These are phyloP conservation scores for Phytopythium cucurbitacearum DNA, from an alignment of 352 stramenopile species.

Conservation along the genomic window DNA sequence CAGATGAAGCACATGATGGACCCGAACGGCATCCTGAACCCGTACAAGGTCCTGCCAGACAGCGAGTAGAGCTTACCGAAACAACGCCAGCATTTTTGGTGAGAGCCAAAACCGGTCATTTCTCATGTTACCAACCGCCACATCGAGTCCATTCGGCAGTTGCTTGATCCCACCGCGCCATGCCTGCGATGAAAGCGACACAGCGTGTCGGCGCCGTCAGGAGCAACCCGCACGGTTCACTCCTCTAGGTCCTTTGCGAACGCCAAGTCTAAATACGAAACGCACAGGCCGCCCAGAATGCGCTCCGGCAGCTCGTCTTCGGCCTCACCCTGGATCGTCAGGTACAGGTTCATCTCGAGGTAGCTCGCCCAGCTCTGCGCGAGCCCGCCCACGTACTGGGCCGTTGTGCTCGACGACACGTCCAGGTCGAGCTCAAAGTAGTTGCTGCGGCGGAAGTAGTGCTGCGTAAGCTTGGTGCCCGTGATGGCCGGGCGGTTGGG, in stretches of 20 bases:
- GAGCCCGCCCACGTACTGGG: constrained; percentile 73
- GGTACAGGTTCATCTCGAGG: constrained; percentile 76
- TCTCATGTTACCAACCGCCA: too few species aligned
- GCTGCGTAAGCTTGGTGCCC: constrained; percentile 84
- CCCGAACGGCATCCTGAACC: constrained; percentile 95
- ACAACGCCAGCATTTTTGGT: not conserved
- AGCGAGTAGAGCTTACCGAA: constrained; percentile 11
- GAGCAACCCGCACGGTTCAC: not conserved
- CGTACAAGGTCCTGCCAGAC: constrained; percentile 89
- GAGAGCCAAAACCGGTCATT: too few species aligned
- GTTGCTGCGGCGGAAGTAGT: constrained; percentile 72
- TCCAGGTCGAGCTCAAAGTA: constrained; percentile 89
- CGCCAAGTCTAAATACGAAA: constrained; percentile 61
- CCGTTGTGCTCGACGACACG: constrained; percentile 70
- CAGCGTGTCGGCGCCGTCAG: too few species aligned
- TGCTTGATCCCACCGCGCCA: too few species aligned
- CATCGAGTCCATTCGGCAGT: too few species aligned
- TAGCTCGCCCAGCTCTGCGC: constrained; percentile 72
- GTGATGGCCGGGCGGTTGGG: constrained; percentile 82
- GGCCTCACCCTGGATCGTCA: constrained; percentile 70
- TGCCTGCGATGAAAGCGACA: too few species aligned
- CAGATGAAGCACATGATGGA: constrained; percentile 95
- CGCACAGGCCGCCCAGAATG: constrained; percentile 51
- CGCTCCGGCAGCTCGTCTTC: constrained; percentile 73
- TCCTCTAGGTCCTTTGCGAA: constrained; percentile 36